A percentile compares a stretch with the other conserved stretches of the same genome.
These are phyloP conservation scores for Tuber calosporum DNA, from an alignment of 495 filamentous ascomycete species.

Conservation along the genomic window DNA sequence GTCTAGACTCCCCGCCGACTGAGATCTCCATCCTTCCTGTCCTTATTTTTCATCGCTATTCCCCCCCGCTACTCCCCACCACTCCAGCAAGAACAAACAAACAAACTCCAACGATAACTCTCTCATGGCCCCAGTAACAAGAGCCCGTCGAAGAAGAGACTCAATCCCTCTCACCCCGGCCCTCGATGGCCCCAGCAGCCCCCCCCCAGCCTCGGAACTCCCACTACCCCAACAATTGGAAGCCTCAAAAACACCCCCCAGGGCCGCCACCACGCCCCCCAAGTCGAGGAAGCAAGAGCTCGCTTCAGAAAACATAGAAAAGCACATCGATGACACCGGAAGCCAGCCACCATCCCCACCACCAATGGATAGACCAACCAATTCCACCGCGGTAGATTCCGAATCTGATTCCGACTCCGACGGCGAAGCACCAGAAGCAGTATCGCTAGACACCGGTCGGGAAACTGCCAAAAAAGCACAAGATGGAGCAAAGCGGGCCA, in stretches of 20 bases:
- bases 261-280: neutral
- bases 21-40: neutral
- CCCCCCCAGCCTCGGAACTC: neutral
- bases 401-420: slow-evolving; percentile 22
- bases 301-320: neutral
- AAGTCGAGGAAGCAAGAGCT: too few species aligned
- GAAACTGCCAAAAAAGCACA: slow-evolving; percentile 23
- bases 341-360: neutral
- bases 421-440: slow-evolving; percentile 38
- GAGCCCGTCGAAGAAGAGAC: slow-evolving; percentile 13
- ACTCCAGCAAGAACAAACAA: neutral
- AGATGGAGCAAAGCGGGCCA: slow-evolving; percentile 26
- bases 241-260: neutral
- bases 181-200: neutral
- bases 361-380: slow-evolving; percentile 7
- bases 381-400: neutral
- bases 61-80: neutral
- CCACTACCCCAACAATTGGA: neutral
- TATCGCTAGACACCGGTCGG: slow-evolving; percentile 29
- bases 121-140: slow-evolving; percentile 30
- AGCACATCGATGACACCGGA: neutral
- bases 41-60: neutral
- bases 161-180: neutral
- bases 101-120: neutral
- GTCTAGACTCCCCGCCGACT: neutral